These are phyloP conservation scores for Botryotinia globosa DNA, from an alignment of 2,329 filamentous ascomycete genomes.

Conservation along the genomic window DNA sequence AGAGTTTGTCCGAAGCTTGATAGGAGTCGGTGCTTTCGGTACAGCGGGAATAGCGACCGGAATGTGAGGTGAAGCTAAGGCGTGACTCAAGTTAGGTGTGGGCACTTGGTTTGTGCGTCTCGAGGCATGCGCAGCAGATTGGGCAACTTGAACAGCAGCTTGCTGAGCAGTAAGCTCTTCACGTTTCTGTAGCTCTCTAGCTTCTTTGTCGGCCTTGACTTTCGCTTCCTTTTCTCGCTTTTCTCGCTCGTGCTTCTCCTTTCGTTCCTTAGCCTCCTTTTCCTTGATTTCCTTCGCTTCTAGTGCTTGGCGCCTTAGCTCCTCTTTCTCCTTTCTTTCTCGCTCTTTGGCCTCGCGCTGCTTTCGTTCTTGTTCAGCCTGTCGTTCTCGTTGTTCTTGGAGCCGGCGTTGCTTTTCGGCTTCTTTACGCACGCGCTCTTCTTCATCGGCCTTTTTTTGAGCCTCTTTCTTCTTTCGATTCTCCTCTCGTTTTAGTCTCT, in stretches of 20 bases:
- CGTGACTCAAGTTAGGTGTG: constrained; percentile 53
- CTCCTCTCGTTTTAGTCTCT: constrained; percentile 79
- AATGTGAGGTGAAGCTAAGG: constrained; percentile 74
- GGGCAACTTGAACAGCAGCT: constrained; percentile 41
- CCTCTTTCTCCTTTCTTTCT: constrained; percentile 82
- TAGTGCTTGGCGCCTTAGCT: constrained; percentile 75
- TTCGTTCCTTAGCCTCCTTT: constrained; percentile 53
- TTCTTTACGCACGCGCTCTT: constrained; percentile 81
- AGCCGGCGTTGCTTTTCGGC: constrained; percentile 75
- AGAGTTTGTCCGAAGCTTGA: constrained; percentile 64
- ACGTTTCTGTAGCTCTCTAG: constrained; percentile 50
- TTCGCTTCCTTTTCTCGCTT: constrained; percentile 58
- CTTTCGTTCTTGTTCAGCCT: constrained; percentile 83
- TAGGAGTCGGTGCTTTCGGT: constrained; percentile 78
- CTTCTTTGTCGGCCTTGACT: constrained; percentile 44
- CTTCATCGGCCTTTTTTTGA: constrained; percentile 85
- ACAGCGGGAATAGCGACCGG: constrained; percentile 75
- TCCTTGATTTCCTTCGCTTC: constrained; percentile 69
- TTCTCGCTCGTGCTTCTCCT: constrained; percentile 57
- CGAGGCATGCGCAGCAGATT: constrained; percentile 43
- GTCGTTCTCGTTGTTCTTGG: constrained; percentile 81
- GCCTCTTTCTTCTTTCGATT: constrained; percentile 88
- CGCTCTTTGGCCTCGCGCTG: constrained; percentile 73
- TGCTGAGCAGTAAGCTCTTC: constrained; percentile 42
- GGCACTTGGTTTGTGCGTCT: constrained; percentile 47